Conservation (phyloP, 768 basidiomycete genomes). For the Pulveroboletus sp. region DNA sequence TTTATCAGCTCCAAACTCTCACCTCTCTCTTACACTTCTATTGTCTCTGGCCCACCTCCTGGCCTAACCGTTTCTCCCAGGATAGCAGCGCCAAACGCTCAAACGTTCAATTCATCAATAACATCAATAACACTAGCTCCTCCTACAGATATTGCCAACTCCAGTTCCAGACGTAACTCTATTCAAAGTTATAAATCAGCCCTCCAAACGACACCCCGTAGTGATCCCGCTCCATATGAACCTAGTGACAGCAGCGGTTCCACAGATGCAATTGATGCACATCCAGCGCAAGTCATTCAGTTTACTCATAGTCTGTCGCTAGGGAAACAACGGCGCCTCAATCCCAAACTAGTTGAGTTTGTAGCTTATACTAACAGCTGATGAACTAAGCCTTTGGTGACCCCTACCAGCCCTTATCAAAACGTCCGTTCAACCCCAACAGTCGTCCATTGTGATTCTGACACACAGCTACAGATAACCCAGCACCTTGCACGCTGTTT, state of each 20-base stretch:
- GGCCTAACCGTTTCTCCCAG: conserved; percentile 20
- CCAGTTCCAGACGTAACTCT: conserved; percentile 19
- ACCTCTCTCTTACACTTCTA: conserved; percentile 22
- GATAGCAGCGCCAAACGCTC: conserved; percentile 3
- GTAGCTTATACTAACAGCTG: conserved; percentile 4
- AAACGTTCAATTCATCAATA: conserved; percentile 11
- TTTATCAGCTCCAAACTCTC: conserved; percentile 56
- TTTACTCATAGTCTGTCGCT: conserved; percentile 27
- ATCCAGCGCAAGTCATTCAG: conserved; percentile 23
- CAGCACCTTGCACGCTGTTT: conserved; percentile 63
- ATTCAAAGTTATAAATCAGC: conserved; percentile 43
- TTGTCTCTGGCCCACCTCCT: conserved; percentile 24
- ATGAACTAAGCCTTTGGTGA: conserved; percentile 17
- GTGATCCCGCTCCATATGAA: conserved; percentile 37
- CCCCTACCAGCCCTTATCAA: conserved; percentile 48
- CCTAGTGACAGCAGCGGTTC: conserved; percentile 40
- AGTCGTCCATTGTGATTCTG: neutral
- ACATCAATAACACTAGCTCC: conserved; percentile 6
- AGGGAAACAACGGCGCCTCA: conserved; percentile 39
- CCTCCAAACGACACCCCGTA: conserved; percentile 17
- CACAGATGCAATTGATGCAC: conserved; percentile 41
- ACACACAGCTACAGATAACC: conserved; percentile 38
- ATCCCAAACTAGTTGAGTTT: conserved; percentile 49
- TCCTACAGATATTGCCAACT: conserved; percentile 10
- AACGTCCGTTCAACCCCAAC: conserved; percentile 42